Evolutionary conservation across 2,329 filamentous ascomycete genomes (phyloP).

Genomic region (Esteya vermicola): DNA sequence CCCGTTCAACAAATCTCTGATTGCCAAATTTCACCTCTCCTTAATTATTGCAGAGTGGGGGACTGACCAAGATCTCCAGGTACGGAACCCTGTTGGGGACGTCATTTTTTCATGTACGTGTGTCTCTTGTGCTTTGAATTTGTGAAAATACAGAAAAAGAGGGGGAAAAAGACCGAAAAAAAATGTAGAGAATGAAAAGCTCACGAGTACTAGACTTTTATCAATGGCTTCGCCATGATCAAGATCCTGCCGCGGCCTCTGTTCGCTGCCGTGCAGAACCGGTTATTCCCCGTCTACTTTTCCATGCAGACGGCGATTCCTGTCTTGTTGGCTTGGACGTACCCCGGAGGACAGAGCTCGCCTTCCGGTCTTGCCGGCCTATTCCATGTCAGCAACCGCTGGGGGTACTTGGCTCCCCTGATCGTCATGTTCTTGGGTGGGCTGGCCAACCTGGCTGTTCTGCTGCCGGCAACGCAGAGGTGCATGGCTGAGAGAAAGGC

Average conservation of each 20-base stretch:
- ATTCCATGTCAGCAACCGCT: constrained; percentile 44
- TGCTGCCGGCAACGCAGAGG: constrained; percentile 63
- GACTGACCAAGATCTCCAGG: no score
- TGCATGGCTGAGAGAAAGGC: constrained; percentile 63
- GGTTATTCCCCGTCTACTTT: constrained; percentile 83
- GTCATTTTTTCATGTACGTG: constrained; percentile 66
- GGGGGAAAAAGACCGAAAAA: no score
- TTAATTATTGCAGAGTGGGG: no score
- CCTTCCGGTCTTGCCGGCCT: constrained; percentile 35
- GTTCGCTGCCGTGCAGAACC: constrained; percentile 68
- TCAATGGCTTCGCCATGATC: constrained; percentile 62
- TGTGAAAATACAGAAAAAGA: background rate
- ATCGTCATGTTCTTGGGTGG: constrained; percentile 56
- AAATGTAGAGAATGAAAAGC: background rate
- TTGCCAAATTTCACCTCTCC: no score
- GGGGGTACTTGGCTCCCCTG: constrained; percentile 54
- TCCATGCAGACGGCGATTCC: constrained; percentile 66
- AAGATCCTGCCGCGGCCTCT: constrained; percentile 61
- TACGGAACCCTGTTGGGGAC: constrained; percentile 81
- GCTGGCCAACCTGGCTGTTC: constrained; percentile 51
- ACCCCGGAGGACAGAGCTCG: constrained; percentile 38
- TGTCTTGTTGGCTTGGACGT: constrained; percentile 61
- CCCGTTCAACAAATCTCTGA: no score
- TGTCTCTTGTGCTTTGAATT: background rate
- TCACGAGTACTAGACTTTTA: constrained; percentile 40